Evolutionary conservation across 2,329 filamentous ascomycete genomes (phyloP), one percentile per base, ranked within the genome.

Genomic region (Fusarium newnesense): DNA sequence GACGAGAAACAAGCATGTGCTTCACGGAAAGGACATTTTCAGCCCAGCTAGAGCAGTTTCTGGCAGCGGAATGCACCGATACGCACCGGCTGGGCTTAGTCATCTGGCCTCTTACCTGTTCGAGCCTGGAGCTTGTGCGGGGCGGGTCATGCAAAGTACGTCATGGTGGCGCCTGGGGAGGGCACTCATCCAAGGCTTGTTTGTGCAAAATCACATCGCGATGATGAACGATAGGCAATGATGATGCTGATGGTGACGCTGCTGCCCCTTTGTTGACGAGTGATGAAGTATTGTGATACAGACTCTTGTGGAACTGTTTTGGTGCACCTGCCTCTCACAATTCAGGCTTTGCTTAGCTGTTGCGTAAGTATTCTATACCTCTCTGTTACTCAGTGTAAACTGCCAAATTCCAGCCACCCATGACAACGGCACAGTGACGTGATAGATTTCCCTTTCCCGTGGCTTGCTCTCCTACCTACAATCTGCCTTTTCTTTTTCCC

Each of bases 341-440:
- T 58, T 21, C 58, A 60, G 44, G 67, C 36, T 68, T 73, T 61
- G 54, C 42, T 50, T 37, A 73, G 70, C 57, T 67, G 37, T 56
- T 73, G 65, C 47, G 21, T 36, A 73, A 70, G 70, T 73, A 73
- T 57, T 42, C 34, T 44, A 46, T 73, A 73, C 71, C n/a, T 50
- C 30, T 19, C 58, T 66, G 32, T 59, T 64, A 49, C 52, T 53
- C 42, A 26, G 42, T 64, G 56, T 32, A 46, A 65, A 59, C 54
- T 66, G 64, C 63, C 58, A 74, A 59, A 73, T 73, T 70, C 64
- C 75, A 74, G 64, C 70, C 68, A 75, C 72, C 64, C 72, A 74
- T 50, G 64, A 67, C 60, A 46, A 74, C 67, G 59, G 71, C 67
- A 65, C 67, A 71, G 76, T 78, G 76, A 78, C 76, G 76, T 78